Evolutionary conservation across 768 basidiomycete species (phyloP).

Genomic region (Nidularia pulvinata): DNA sequence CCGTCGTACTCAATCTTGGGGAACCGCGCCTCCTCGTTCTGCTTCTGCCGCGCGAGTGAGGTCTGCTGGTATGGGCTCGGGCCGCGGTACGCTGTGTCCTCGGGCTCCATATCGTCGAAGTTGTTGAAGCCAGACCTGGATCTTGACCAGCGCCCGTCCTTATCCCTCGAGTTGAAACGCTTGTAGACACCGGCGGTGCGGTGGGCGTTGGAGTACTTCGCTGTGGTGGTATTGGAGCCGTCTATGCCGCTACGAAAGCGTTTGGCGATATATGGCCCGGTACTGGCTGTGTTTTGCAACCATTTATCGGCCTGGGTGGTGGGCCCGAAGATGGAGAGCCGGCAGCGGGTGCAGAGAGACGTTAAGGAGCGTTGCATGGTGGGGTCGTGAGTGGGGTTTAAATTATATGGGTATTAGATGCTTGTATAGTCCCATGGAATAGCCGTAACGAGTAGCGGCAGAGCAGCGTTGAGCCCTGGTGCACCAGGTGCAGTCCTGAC

Average conservation of each 20-base stretch:
- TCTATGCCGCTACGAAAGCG: too few relatives aligned
- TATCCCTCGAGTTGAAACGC: too few relatives aligned
- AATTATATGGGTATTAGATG: background rate
- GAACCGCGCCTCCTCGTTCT: background rate
- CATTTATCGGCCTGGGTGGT: background rate
- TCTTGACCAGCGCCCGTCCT: too few relatives aligned
- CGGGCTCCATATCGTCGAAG: too few relatives aligned
- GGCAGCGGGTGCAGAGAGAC: slow-evolving; percentile 4
- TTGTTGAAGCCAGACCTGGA: too few relatives aligned
- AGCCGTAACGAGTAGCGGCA: background rate
- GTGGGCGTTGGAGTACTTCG: too few relatives aligned
- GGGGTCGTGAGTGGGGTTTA: too few relatives aligned
- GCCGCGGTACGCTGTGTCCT: background rate
- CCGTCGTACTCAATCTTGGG: slow-evolving; percentile 1
- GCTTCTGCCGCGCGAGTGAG: background rate
- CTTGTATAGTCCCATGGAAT: too few relatives aligned
- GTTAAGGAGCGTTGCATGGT: background rate
- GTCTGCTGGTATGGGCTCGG: background rate
- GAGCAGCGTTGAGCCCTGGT: background rate
- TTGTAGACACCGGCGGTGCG: too few relatives aligned
- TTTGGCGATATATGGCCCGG: too few relatives aligned
- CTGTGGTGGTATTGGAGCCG: too few relatives aligned
- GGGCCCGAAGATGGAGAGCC: background rate
- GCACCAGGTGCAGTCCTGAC: background rate
- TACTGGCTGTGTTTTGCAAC: too few relatives aligned